These are phyloP conservation scores for Irpex rosettiformis DNA, from an alignment of 1,284 basidiomycete species.

Conservation along the genomic window DNA sequence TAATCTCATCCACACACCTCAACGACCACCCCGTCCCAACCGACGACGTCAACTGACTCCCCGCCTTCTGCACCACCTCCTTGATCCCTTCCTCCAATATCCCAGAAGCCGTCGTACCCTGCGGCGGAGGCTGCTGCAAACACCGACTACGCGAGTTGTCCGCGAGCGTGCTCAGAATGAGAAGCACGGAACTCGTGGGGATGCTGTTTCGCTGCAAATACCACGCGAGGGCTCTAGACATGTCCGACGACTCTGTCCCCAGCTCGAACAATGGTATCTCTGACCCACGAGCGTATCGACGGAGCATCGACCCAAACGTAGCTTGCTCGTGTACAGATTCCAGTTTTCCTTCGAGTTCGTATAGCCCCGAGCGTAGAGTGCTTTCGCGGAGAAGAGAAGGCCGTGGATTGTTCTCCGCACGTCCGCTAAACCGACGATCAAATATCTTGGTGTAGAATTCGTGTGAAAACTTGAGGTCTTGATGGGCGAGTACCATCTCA, in stretches of 20 bases:
- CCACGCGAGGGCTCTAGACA: conserved; percentile 43
- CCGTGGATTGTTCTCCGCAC: conserved; percentile 56
- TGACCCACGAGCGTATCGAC: conserved; percentile 45
- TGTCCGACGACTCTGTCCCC: conserved; percentile 7
- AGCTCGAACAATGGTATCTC: conserved; percentile 12
- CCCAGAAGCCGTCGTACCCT: conserved; percentile 45
- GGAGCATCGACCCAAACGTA: conserved; percentile 43
- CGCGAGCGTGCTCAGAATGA: conserved; percentile 55
- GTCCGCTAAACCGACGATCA: conserved; percentile 66
- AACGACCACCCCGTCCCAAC: conserved; percentile 67
- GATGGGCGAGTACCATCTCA: conserved; percentile 62
- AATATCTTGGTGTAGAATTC: conserved; percentile 75
- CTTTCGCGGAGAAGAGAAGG: conserved; percentile 66
- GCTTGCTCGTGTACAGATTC: conserved; percentile 41
- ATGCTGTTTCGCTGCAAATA: conserved; percentile 69
- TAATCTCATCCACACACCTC: conserved; percentile 58
- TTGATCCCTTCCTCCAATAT: conserved; percentile 59
- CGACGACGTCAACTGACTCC: conserved; percentile 62
- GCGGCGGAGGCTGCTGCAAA: conserved; percentile 41
- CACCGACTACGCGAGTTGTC: conserved; percentile 56
- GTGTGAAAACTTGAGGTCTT: conserved; percentile 65
- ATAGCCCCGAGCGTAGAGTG: conserved; percentile 59
- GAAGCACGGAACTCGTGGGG: conserved; percentile 60
- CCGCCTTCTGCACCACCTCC: conserved; percentile 63
- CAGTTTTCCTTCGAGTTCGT: conserved; percentile 56